phyloP scores from a whole-genome alignment of 768 basidiomycete species.

The Xerocomellus intermedius region DNA sequence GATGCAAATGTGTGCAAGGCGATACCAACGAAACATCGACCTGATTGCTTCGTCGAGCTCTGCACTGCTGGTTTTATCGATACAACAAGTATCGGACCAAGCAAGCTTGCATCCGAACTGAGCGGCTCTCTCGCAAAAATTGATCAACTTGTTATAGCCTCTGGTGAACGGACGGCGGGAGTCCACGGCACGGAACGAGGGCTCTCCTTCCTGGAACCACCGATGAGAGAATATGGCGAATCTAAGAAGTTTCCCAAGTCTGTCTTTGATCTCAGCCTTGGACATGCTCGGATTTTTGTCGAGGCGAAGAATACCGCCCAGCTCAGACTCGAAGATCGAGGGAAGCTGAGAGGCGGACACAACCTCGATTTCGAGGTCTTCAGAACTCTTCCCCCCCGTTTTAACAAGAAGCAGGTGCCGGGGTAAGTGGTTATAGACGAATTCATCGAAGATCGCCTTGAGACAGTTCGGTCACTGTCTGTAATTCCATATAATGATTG shows the following conservation, averaged over 20 bases:
- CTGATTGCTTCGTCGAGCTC: slow-evolving; percentile 19
- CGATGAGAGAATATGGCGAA: slow-evolving; percentile 19
- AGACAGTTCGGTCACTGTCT: not conserved
- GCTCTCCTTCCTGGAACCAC: slow-evolving; percentile 13
- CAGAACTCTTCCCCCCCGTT: not conserved
- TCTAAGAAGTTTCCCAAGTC: slow-evolving; percentile 2
- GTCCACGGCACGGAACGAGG: not conserved
- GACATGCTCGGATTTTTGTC: slow-evolving; percentile 1
- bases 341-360: slow-evolving; percentile 2
- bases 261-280: not conserved
- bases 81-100: slow-evolving; percentile 18
- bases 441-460: slow-evolving; percentile 15
- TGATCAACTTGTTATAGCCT: slow-evolving; percentile 12
- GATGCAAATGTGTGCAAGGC: slow-evolving; percentile 11
- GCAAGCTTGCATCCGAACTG: slow-evolving; percentile 12
- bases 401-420: slow-evolving; percentile 9
- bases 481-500: not conserved
- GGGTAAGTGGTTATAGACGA: slow-evolving; percentile 10
- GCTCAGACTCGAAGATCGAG: slow-evolving; percentile 7
- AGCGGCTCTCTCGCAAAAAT: slow-evolving; percentile 9
- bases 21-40: slow-evolving; percentile 21
- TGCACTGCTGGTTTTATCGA: slow-evolving; percentile 15
- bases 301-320: not conserved
- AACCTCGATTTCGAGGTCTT: slow-evolving; percentile 4
- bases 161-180: slow-evolving; percentile 1